phyloP scores from a whole-genome alignment of 805 yeast genomes.

The Torulaspora maleeae region DNA sequence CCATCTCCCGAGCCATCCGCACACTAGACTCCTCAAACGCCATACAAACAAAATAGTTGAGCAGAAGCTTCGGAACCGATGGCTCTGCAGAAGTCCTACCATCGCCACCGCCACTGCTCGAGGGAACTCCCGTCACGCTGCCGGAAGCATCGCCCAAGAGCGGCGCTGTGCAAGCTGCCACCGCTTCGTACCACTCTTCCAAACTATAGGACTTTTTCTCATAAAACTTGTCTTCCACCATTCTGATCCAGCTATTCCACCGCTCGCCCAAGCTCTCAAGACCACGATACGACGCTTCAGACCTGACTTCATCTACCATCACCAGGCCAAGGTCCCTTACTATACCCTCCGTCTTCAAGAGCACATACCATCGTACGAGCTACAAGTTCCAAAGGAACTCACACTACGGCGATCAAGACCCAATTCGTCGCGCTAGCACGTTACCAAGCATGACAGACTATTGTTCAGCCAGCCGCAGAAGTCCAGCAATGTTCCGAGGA shows the following conservation, averaged over 20 bases:
- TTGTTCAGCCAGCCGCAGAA: neutral
- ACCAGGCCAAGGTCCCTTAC: neutral
- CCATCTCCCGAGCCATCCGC: slow-evolving; percentile 56
- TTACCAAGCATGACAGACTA: neutral
- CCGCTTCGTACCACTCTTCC: slow-evolving; percentile 31
- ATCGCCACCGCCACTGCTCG: neutral
- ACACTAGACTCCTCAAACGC: slow-evolving; percentile 68
- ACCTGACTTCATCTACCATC: neutral
- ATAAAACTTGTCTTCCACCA: slow-evolving; percentile 10
- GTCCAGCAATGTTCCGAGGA: neutral
- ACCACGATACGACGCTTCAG: neutral
- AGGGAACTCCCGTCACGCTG: neutral
- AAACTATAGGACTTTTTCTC: slow-evolving; percentile 23
- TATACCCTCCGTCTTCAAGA: neutral
- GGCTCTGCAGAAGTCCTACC: slow-evolving; percentile 38
- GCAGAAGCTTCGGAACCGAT: slow-evolving; percentile 41
- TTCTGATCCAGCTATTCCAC: neutral
- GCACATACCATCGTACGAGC: slow-evolving; percentile 4
- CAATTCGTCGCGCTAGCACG: neutral
- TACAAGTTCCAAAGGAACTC: neutral
- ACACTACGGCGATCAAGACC: neutral
- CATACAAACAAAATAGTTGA: slow-evolving; percentile 72
- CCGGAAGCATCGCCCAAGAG: slow-evolving; percentile 5
- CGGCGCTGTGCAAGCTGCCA: slow-evolving; percentile 19
- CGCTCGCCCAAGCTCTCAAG: neutral